These are phyloP conservation scores for Agapanthus africanus DNA, from an alignment of 106 monocot genomes.

Conservation along the genomic window DNA sequence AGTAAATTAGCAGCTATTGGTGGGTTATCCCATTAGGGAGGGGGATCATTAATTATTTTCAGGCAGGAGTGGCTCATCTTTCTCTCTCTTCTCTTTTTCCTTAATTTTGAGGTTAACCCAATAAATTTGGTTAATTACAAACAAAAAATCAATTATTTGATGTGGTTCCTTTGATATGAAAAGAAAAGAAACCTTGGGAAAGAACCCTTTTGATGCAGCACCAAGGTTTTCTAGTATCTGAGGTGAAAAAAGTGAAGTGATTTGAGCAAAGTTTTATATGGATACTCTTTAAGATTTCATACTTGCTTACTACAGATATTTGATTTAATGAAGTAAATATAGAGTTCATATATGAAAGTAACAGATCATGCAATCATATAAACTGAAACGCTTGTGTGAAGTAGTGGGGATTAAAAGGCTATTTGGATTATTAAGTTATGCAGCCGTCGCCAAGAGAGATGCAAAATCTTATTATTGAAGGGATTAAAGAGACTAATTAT, in stretches of 20 bases:
- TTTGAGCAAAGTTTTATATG: neutral
- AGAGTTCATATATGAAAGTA: neutral
- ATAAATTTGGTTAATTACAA: neutral
- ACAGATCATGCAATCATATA: neutral
- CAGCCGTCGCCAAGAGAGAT: neutral
- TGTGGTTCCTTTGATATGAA: neutral
- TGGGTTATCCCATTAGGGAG: neutral
- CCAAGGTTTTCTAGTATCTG: neutral
- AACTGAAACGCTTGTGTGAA: neutral
- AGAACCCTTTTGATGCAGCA: neutral
- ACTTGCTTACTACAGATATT: neutral
- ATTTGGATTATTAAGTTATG: neutral
- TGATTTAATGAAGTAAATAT: neutral
- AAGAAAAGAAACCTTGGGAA: neutral
- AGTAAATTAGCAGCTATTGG: neutral
- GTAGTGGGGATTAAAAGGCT: neutral
- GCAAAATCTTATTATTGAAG: neutral
- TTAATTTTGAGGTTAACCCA: neutral
- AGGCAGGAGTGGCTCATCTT: neutral
- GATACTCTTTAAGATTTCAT: conserved; percentile 6
- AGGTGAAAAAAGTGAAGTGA: neutral
- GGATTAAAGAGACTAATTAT: neutral
- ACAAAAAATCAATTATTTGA: neutral
- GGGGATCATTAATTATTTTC: neutral
- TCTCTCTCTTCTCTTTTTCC: neutral